phyloP scores from a whole-genome alignment of 2,329 filamentous ascomycete species.

The Alternaria sp. region DNA sequence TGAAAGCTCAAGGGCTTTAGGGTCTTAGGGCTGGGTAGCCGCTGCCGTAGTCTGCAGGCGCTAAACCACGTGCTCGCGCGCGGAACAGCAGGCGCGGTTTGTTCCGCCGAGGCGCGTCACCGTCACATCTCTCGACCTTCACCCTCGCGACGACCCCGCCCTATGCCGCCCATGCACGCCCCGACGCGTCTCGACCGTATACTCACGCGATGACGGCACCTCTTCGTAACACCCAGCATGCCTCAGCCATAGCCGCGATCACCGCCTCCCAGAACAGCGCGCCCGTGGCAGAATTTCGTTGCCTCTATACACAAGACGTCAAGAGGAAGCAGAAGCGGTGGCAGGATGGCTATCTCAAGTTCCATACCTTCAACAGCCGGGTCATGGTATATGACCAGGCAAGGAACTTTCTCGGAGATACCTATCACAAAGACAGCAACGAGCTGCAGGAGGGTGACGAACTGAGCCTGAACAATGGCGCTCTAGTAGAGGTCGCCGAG shows the following conservation, averaged over 20 bases:
- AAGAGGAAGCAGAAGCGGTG: slow-evolving; percentile 88
- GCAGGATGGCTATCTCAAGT: slow-evolving; percentile 90
- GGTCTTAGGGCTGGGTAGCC: background rate
- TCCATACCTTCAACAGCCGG: slow-evolving; percentile 88
- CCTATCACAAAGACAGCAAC: slow-evolving; percentile 75
- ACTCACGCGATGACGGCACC: slow-evolving; percentile 35
- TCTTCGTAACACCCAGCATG: slow-evolving; percentile 28
- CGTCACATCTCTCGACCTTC: slow-evolving; percentile 5
- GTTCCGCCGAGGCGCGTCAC: slow-evolving; percentile 14
- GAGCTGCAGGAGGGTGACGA: slow-evolving; percentile 83
- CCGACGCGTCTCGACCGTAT: slow-evolving; percentile 16
- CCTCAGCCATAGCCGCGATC: slow-evolving; percentile 35
- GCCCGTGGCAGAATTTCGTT: slow-evolving; percentile 79
- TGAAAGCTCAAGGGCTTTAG: background rate
- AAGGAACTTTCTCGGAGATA: slow-evolving; percentile 82
- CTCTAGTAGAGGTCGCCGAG: slow-evolving; percentile 82
- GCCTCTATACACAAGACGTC: slow-evolving; percentile 86
- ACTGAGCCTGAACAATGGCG: slow-evolving; percentile 75
- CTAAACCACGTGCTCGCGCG: slow-evolving; percentile 21
- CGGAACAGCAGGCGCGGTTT: slow-evolving; percentile 3
- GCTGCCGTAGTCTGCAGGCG: background rate
- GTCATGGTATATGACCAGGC: slow-evolving; percentile 88
- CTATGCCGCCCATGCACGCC: slow-evolving; percentile 2
- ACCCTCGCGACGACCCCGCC: slow-evolving; percentile 7
- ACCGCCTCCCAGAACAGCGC: slow-evolving; percentile 69